phyloP scores from a whole-genome alignment of 148 eudicot species.

The Vaccinium macrocarpon region DNA sequence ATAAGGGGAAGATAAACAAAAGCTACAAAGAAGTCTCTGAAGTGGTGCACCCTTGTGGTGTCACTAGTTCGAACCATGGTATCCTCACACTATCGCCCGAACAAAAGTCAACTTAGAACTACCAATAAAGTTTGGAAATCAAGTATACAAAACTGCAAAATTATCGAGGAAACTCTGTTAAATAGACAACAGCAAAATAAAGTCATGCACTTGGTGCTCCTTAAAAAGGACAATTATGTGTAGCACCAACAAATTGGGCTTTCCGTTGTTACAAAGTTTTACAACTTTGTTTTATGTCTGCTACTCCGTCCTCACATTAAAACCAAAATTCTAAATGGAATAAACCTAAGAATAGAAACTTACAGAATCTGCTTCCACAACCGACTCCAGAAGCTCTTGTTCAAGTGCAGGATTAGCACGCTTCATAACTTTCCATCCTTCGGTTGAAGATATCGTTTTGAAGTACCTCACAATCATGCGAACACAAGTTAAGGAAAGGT shows the following conservation, averaged over 20 bases:
- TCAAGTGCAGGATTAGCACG: constrained; percentile 63
- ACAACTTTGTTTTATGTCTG: background rate
- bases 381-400: constrained; percentile 72
- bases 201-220: background rate
- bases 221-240: background rate
- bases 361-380: constrained; percentile 80
- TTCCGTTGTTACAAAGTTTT: background rate
- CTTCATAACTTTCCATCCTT: constrained; percentile 86
- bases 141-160: background rate
- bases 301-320: background rate
- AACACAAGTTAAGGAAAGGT: constrained; percentile 51
- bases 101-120: background rate
- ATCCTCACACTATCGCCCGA: too few species aligned
- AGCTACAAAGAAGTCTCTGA: too few species aligned
- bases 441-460: constrained; percentile 53
- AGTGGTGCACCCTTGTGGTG: too few species aligned
- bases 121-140: background rate
- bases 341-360: constrained; percentile 26
- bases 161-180: background rate
- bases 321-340: background rate
- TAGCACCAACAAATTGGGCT: background rate
- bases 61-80: too few species aligned
- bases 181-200: background rate
- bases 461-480: constrained; percentile 61
- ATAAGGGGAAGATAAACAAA: background rate